Conservation (phyloP, 2,329 filamentous ascomycete genomes). For the Arthroderma sp. region DNA sequence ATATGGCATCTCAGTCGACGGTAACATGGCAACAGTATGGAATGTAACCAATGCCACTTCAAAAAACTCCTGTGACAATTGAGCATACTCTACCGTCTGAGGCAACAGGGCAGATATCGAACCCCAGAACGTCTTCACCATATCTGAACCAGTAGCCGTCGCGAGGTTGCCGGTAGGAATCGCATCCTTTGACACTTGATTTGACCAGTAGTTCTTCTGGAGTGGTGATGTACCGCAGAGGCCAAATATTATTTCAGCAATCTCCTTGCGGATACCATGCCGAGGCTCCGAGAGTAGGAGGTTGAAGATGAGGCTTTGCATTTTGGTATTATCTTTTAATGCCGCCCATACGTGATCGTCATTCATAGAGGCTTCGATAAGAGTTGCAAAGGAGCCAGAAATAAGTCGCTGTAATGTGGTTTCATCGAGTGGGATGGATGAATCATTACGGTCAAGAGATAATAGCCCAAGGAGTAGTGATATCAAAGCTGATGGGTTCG, state of each 20-base stretch:
- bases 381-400: slow-evolving; percentile 35
- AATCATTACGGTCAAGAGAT: slow-evolving; percentile 18
- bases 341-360: slow-evolving; percentile 36
- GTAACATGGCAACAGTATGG: slow-evolving; percentile 30
- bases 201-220: slow-evolving; percentile 20
- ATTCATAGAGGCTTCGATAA: slow-evolving; percentile 40
- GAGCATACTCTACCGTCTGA: slow-evolving; percentile 25
- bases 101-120: slow-evolving; percentile 32
- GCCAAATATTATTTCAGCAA: slow-evolving; percentile 30
- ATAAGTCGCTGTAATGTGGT: slow-evolving; percentile 26
- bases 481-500: slow-evolving; percentile 28
- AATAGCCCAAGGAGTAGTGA: slow-evolving; percentile 28
- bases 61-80: slow-evolving; percentile 37
- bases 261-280: slow-evolving; percentile 27
- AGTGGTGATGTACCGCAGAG: slow-evolving; percentile 25
- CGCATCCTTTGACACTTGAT: slow-evolving; percentile 12
- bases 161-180: slow-evolving; percentile 15
- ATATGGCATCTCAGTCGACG: slow-evolving; percentile 27
- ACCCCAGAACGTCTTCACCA: slow-evolving; percentile 36
- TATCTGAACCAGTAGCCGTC: slow-evolving; percentile 26
- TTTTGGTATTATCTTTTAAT: slow-evolving; percentile 29
- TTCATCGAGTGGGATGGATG: slow-evolving; percentile 13
- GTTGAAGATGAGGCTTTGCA: slow-evolving; percentile 29
- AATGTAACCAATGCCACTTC: slow-evolving; percentile 34
- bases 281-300: slow-evolving; percentile 36